These are phyloP conservation scores for Lasiodiplodia theobromae DNA, from an alignment of 2,329 filamentous ascomycete genomes.

Conservation along the genomic window DNA sequence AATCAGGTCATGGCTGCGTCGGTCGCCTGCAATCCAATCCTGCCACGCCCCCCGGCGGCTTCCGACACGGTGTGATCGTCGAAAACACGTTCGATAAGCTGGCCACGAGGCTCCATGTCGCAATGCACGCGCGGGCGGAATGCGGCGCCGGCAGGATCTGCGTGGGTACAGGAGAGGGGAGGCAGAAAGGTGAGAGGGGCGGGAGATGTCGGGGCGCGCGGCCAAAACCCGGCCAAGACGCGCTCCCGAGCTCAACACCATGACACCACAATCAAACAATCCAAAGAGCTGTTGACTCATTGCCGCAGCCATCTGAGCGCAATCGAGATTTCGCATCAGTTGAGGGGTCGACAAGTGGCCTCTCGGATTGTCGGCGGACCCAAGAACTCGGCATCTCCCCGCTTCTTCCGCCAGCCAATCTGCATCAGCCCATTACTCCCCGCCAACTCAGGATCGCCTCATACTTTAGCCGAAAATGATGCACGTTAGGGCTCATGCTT, in stretches of 20 bases:
- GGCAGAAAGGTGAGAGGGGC: constrained; percentile 1
- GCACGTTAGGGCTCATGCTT: neutral
- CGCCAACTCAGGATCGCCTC: neutral
- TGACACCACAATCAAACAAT: neutral
- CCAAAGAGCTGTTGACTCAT: neutral
- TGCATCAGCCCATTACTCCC: neutral
- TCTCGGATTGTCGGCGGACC: neutral
- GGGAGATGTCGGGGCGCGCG: neutral
- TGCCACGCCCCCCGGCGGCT: neutral
- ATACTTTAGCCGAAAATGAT: neutral
- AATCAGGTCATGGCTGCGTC: constrained; percentile 1
- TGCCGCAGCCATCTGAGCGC: neutral
- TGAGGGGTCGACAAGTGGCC: too few species aligned
- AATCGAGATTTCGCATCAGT: neutral
- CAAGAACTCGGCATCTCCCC: neutral
- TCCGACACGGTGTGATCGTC: constrained; percentile 4
- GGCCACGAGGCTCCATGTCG: neutral
- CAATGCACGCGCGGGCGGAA: neutral
- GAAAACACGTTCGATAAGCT: constrained; percentile 6
- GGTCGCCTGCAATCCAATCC: neutral
- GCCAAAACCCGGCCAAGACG: constrained; percentile 5
- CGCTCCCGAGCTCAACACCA: constrained; percentile 10
- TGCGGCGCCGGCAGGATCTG: constrained; percentile 11
- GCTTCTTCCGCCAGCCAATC: neutral
- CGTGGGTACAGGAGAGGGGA: constrained; percentile 7